Percentiles rank a stretch among this genome's conserved stretches.
Conservation (phyloP, 192 early-diverging fungal genomes). For the Linnemannia hyalina region DNA sequence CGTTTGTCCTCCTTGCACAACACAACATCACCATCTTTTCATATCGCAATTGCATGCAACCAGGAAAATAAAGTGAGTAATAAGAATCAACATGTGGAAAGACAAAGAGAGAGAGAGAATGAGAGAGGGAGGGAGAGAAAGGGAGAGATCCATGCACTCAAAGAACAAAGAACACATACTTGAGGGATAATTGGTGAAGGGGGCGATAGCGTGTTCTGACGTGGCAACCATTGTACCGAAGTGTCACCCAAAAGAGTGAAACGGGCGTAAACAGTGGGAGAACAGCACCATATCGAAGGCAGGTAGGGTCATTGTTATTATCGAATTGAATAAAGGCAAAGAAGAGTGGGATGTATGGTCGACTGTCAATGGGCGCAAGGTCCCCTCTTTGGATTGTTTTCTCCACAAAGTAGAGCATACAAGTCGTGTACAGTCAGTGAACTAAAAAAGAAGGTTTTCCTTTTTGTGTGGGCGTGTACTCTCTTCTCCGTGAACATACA, state of each 20-base stretch:
- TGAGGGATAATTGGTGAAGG: background rate
- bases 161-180: background rate
- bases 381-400: background rate
- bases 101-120: too few species aligned
- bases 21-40: too few species aligned
- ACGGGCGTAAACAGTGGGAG: background rate
- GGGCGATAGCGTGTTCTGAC: conserved; percentile 18
- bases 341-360: background rate
- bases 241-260: background rate
- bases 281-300: background rate
- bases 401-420: conserved; percentile 8
- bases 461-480: background rate
- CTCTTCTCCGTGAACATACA: background rate
- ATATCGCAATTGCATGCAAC: too few species aligned
- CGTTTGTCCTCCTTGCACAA: too few species aligned
- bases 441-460: background rate
- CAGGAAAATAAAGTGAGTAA: too few species aligned
- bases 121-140: too few species aligned
- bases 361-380: background rate
- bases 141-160: background rate
- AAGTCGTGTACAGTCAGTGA: background rate
- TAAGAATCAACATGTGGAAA: too few species aligned
- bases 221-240: conserved; percentile 13
- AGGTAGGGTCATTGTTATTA: background rate
- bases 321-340: background rate